These are phyloP conservation scores for Phytophthora citricola DNA, from an alignment of 352 stramenopile genomes.

Conservation along the genomic window DNA sequence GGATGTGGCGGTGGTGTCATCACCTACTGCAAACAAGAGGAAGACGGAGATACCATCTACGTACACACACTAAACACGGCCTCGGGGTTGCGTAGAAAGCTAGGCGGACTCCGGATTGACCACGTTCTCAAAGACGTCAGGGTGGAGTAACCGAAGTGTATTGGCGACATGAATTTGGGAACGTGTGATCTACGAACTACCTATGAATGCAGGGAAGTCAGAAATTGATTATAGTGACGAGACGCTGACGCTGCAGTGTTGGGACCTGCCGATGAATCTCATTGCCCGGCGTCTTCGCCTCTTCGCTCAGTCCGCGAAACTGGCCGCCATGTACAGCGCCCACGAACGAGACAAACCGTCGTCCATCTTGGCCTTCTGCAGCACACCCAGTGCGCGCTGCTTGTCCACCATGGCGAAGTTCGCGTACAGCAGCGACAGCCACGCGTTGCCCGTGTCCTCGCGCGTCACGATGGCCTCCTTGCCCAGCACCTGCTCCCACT, in stretches of 20 bases:
- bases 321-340: conserved; percentile 81
- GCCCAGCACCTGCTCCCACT: conserved; percentile 65
- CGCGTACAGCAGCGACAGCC: conserved; percentile 61
- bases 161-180: background rate
- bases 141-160: background rate
- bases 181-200: background rate
- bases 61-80: conserved; percentile 77
- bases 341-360: conserved; percentile 73
- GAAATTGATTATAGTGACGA: too few species aligned
- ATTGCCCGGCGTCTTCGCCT: background rate
- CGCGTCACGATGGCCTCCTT: conserved; percentile 57
- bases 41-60: conserved; percentile 27
- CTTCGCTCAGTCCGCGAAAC: conserved; percentile 35
- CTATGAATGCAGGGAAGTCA: too few species aligned
- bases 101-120: conserved; percentile 54
- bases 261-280: conserved; percentile 1
- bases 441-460: conserved; percentile 46
- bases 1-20: conserved; percentile 62
- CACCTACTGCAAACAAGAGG: conserved; percentile 63
- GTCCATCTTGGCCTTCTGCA: conserved; percentile 69
- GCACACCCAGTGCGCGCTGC: conserved; percentile 54
- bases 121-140: conserved; percentile 37
- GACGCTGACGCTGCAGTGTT: background rate
- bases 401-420: conserved; percentile 71
- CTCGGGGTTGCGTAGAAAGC: conserved; percentile 62